Evolutionary conservation across 2,329 filamentous ascomycete species (phyloP).

Genomic region (Cryoendolithus antarcticus): DNA sequence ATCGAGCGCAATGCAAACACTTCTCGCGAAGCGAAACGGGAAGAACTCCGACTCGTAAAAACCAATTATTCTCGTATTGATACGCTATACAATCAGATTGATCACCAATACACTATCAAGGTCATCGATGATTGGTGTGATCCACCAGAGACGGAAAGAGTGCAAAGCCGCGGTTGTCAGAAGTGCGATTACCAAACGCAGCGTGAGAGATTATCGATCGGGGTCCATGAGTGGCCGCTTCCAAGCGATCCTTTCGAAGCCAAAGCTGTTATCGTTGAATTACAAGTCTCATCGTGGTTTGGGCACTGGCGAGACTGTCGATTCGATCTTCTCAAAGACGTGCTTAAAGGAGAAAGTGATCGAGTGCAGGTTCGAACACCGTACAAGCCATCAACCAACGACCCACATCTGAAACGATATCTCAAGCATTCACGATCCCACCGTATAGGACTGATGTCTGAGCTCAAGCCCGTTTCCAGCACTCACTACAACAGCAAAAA

Average conservation of each 20-base stretch:
- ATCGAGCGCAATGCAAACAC: constrained; percentile 25
- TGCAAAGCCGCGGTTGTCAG: constrained; percentile 25
- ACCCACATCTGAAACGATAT: constrained; percentile 6
- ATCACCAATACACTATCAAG: constrained; percentile 5
- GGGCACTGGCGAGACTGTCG: constrained; percentile 37
- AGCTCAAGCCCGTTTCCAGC: constrained; percentile 33
- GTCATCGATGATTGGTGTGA: constrained; percentile 9
- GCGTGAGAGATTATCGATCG: constrained; percentile 31
- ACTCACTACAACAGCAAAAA: constrained; percentile 36
- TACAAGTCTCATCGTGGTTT: constrained; percentile 34
- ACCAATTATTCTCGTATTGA: constrained; percentile 27
- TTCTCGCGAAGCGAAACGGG: constrained; percentile 23
- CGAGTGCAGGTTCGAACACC: neutral
- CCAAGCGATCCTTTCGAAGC: constrained; percentile 25
- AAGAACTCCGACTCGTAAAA: constrained; percentile 24
- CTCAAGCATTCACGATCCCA: neutral
- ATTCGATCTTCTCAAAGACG: constrained; percentile 8
- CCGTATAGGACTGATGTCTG: constrained; percentile 31
- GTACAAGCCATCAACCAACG: constrained; percentile 4
- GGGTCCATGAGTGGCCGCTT: constrained; percentile 38
- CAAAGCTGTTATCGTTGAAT: constrained; percentile 42
- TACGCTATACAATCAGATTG: neutral
- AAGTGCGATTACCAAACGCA: constrained; percentile 31
- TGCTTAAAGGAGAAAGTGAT: constrained; percentile 6
- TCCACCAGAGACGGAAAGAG: constrained; percentile 20